phyloP scores from a whole-genome alignment of 352 stramenopile species.

The Phytophthora multivora region DNA sequence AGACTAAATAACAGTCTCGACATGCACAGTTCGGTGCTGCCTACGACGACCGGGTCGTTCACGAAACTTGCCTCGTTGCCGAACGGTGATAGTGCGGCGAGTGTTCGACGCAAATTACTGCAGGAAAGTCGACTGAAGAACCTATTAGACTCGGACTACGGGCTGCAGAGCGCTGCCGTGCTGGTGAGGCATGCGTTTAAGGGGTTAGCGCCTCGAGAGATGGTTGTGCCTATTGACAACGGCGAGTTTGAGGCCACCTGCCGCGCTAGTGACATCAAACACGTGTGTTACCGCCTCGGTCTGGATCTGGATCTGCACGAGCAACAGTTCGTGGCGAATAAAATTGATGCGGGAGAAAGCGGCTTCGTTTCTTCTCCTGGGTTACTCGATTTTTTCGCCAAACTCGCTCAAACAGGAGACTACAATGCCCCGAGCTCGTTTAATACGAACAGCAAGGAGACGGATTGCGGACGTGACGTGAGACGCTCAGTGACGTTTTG shows the following conservation, averaged over 20 bases:
- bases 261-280: conserved; percentile 63
- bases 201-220: conserved; percentile 59
- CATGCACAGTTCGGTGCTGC: conserved; percentile 35
- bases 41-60: conserved; percentile 22
- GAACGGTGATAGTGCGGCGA: conserved; percentile 14
- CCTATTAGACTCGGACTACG: conserved; percentile 53
- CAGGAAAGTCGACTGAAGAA: conserved; percentile 60
- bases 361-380: conserved; percentile 71
- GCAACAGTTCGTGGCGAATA: conserved; percentile 55
- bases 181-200: conserved; percentile 81
- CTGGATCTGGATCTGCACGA: conserved; percentile 72
- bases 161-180: conserved; percentile 64
- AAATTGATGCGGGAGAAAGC: conserved; percentile 49
- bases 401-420: conserved; percentile 33
- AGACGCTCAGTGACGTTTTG: conserved; percentile 30
- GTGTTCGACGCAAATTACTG: conserved; percentile 62
- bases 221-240: conserved; percentile 72
- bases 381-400: conserved; percentile 63
- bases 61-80: conserved; percentile 8
- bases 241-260: conserved; percentile 75
- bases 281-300: conserved; percentile 73
- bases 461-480: conserved; percentile 4
- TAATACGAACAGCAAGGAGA: conserved; percentile 4
- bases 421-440: neutral
- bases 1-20: conserved; percentile 40